Evolutionary conservation across 345 rosid species (phyloP).

Genomic region (Abelmoschus esculentus): DNA sequence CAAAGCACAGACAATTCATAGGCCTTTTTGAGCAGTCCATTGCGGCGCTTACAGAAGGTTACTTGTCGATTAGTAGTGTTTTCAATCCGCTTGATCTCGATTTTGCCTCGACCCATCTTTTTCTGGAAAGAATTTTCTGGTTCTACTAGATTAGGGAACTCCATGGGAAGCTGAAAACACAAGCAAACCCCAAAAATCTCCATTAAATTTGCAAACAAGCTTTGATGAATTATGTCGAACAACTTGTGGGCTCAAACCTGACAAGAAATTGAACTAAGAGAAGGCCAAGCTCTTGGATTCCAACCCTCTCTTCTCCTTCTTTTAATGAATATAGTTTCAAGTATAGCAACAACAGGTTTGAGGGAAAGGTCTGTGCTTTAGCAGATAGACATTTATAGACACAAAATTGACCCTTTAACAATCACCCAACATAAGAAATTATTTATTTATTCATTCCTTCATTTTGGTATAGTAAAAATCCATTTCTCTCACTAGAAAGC

Average conservation of each 20-base stretch:
- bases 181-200: not conserved
- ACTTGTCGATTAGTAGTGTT: slow-evolving; percentile 78
- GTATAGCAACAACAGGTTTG: slow-evolving; percentile 6
- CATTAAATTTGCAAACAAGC: not conserved
- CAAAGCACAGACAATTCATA: slow-evolving; percentile 76
- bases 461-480: not conserved
- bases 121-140: slow-evolving; percentile 44
- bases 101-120: slow-evolving; percentile 68
- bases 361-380: slow-evolving; percentile 33
- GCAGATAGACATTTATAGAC: slow-evolving; percentile 29
- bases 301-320: not conserved
- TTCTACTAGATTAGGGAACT: slow-evolving; percentile 38
- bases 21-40: slow-evolving; percentile 83
- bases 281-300: slow-evolving; percentile 9
- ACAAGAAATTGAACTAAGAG: not conserved
- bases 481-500: not conserved
- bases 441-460: not conserved
- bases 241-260: slow-evolving; percentile 15
- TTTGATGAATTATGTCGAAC: not conserved
- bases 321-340: slow-evolving; percentile 14
- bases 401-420: slow-evolving; percentile 39
- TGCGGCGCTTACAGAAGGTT: slow-evolving; percentile 79
- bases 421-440: slow-evolving; percentile 19
- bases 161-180: slow-evolving; percentile 31
- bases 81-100: slow-evolving; percentile 75